Conservation (phyloP, 2,329 filamentous ascomycete species). For the Colletotrichum sidae region DNA sequence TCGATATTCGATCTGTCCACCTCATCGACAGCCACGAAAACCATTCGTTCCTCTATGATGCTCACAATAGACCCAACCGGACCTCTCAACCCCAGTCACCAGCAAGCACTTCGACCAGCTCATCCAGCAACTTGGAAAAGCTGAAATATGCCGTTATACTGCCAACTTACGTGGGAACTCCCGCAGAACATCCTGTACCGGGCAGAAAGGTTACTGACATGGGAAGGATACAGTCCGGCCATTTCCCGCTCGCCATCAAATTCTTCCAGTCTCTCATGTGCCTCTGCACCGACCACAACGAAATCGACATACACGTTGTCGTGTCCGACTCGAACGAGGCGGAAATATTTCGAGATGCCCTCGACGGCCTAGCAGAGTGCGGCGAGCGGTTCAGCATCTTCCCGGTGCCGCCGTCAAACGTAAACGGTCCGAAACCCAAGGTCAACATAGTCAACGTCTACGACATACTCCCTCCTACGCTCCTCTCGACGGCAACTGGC, state of each 20-base stretch:
- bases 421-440: conserved; percentile 14
- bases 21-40: neutral
- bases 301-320: conserved; percentile 19
- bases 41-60: no score
- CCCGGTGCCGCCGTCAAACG: conserved; percentile 3
- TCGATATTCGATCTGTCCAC: neutral
- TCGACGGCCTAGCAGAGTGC: conserved; percentile 7
- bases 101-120: no score
- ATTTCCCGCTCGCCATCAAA: conserved; percentile 13
- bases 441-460: conserved; percentile 19
- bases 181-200: no score
- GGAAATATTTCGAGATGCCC: neutral
- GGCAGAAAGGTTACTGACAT: neutral
- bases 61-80: no score
- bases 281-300: conserved; percentile 24
- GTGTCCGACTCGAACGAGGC: conserved; percentile 19
- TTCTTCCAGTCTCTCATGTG: conserved; percentile 30
- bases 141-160: conserved; percentile 26
- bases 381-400: conserved; percentile 25
- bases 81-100: no score
- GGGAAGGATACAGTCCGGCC: neutral
- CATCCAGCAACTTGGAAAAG: neutral
- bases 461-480: conserved; percentile 16
- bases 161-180: conserved; percentile 21
- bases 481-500: neutral